Evolutionary conservation across 2,329 filamentous ascomycete genomes (phyloP), one percentile per base, ranked within the genome.

Genomic region (Didymellaceae sp.): DNA sequence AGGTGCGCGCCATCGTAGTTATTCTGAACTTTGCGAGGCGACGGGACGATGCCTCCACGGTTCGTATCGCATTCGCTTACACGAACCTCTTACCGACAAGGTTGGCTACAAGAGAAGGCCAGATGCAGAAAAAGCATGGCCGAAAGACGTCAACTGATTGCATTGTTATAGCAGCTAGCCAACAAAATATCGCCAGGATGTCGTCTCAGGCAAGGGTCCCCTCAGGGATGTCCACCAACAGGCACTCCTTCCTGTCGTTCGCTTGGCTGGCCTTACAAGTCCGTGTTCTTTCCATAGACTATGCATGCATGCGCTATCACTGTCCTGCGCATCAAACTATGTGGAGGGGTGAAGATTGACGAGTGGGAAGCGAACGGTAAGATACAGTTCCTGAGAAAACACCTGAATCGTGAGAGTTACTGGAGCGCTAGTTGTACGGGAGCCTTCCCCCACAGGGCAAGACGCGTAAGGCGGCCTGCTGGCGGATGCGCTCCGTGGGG

Each of bases 241-340:
- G 44, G 28, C 33, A 40, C 11, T 13, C 21, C 10, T 25, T 16
- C 26, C 40, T 43, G 30, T 13, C 24, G 18, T 37, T 30, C 26
- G 18, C 9, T 26, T 34, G 18, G n/a, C 42, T 39, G 45, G 26
- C 21, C 26, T 22, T 39, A 33, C 40, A 14, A 13, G 13, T 44
- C 33, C 33, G 46, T 11, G 25, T 38, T 18, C 45, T 38, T 49
- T 49, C 39, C 14, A 34, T 32, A 26, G 30, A n/a, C n/a, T 14
- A 16, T 33, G 11, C 21, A 31, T 20, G 39, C 33, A 37, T 21
- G 38, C 39, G 24, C 32, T 21, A 43, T 42, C 16, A 32, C 14
- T 3, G 17, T 26, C 40, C 26, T 16, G 28, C 35, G 47, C 16
- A n/a, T 18, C 17, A 17, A 28, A 8, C 22, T 35, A n/a, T n/a